Conservation (phyloP, 208 protist species). For the Crithidia sp. region DNA sequence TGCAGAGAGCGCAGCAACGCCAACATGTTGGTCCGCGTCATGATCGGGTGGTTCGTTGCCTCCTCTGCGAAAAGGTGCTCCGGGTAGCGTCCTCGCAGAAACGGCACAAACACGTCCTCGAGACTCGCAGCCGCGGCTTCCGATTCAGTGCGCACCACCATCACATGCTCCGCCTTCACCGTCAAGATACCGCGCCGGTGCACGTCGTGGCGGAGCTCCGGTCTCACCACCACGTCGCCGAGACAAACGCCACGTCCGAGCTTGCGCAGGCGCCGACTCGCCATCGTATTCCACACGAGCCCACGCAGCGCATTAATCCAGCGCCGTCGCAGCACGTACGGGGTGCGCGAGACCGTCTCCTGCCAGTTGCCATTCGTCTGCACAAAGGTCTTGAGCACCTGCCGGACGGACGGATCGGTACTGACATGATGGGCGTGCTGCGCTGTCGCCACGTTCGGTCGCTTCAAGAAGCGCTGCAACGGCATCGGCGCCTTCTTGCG, state of each 20-base stretch:
- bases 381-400: constrained; percentile 70
- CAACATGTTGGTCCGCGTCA: constrained; percentile 69
- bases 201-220: constrained; percentile 61
- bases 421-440: constrained; percentile 59
- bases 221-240: constrained; percentile 78
- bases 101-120: constrained; percentile 84
- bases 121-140: constrained; percentile 60
- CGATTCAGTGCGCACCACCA: constrained; percentile 45
- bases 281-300: constrained; percentile 86
- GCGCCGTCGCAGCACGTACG: constrained; percentile 78
- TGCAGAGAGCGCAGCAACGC: constrained; percentile 61
- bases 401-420: constrained; percentile 71
- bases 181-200: constrained; percentile 60
- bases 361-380: constrained; percentile 71
- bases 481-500: constrained; percentile 58
- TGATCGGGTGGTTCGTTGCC: constrained; percentile 68
- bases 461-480: constrained; percentile 68
- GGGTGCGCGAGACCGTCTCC: constrained; percentile 52
- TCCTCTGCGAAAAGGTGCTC: constrained; percentile 58
- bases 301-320: constrained; percentile 84
- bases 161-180: constrained; percentile 83
- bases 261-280: constrained; percentile 59
- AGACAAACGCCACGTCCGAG: constrained; percentile 46
- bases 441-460: constrained; percentile 71
- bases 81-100: constrained; percentile 79